Evolutionary conservation across 2,329 filamentous ascomycete genomes (phyloP), one percentile per base, ranked within the genome.

Genomic region (Tetracladium maxilliforme): DNA sequence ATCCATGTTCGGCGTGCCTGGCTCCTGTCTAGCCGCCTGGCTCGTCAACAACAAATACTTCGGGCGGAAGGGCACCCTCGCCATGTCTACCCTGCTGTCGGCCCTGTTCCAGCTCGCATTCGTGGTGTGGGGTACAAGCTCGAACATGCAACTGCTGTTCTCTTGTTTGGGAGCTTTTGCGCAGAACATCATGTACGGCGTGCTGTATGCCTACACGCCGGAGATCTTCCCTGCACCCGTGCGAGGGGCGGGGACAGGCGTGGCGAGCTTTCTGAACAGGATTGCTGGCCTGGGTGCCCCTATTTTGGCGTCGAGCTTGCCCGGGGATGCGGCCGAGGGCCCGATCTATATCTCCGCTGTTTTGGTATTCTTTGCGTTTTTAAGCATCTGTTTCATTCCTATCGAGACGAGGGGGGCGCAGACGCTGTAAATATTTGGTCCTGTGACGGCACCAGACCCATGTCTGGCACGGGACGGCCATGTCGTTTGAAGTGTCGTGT

Each of bases 181-280:
- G 35, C 74, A 80, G 48, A 79, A 79, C 41, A 74, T 79, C 49
- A 78, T 78, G 70, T 82, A 81, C 48, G 76, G 75, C 29, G 73
- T 81, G 2, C 52, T 84, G 2, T 83, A 81, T 43, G 73, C 76
- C 6, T 83, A 80, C 43, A 82, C 78, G 0, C 77, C 78, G 0
- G 78, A 83, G 40, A 68, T 82, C 15, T 82, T 84, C 48, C 76
- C 77, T 1, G 72, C 75, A 0, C 73, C 75, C 1, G 68, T 76
- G 13, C 58, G 78, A 16, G 78, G 77, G 5, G 78, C 75, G 0
- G 78, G 75, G 6, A 77, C 70, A 0, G 78, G 77, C 21, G 73
- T 83, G 23, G 69, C 71, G 13, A 77, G 70, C 41, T 77, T 79
- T 41, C 47, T 82, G 31, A 83, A 82, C 45, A 58, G 77, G 19